phyloP scores from a whole-genome alignment of 805 yeast species.

The Candida dendrica region DNA sequence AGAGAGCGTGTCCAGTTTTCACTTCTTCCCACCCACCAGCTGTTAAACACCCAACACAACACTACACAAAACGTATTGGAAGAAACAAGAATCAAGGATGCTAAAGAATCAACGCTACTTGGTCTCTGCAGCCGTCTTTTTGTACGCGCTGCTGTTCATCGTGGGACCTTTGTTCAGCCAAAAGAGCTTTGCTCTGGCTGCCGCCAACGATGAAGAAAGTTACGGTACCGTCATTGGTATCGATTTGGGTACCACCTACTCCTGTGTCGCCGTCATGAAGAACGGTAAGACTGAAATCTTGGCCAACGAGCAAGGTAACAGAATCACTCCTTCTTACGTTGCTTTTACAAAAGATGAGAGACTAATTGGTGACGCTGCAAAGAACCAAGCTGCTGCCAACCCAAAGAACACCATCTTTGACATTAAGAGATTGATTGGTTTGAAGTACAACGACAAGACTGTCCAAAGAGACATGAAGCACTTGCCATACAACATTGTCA shows the following conservation, averaged over 20 bases:
- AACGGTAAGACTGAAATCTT: slow-evolving; percentile 86
- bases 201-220: slow-evolving; percentile 31
- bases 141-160: slow-evolving; percentile 20
- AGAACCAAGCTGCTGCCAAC: slow-evolving; percentile 97
- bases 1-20: neutral
- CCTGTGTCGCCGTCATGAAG: slow-evolving; percentile 88
- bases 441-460: slow-evolving; percentile 71
- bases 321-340: slow-evolving; percentile 93
- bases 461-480: slow-evolving; percentile 78
- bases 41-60: neutral
- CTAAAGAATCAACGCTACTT: slow-evolving; percentile 22
- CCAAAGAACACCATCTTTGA: slow-evolving; percentile 91
- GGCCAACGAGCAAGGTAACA: slow-evolving; percentile 95
- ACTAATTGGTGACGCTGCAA: slow-evolving; percentile 95
- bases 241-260: slow-evolving; percentile 95
- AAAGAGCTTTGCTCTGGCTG: slow-evolving; percentile 10
- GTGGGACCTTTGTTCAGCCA: slow-evolving; percentile 17
- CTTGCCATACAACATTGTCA: slow-evolving; percentile 78
- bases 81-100: neutral
- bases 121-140: slow-evolving; percentile 26
- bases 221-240: slow-evolving; percentile 80
- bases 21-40: too few relatives aligned
- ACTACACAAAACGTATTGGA: neutral
- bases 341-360: slow-evolving; percentile 91
- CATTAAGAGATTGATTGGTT: slow-evolving; percentile 91